Base-by-base conservation (phyloP, 495 filamentous ascomycete species). In the Penicillium herquei region DNA sequence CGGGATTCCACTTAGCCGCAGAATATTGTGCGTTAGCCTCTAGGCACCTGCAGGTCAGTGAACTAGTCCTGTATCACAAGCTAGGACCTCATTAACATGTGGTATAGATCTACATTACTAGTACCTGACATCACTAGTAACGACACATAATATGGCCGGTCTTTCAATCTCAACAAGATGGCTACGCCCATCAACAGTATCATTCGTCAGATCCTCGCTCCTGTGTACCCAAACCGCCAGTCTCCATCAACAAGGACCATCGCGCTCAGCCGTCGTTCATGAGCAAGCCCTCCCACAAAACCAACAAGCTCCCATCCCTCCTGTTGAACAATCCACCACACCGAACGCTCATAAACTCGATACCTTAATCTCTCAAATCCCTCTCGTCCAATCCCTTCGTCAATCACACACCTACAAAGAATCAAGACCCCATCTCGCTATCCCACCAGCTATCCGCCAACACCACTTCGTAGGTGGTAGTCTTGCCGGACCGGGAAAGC, bases 281-380 rank as follows among this genome's bases (percentile, higher is more conserved):
- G 63, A 68, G 31, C 65, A 62, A 49, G 65, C 65, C 37, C 52
- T 68, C 18, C 63, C 65, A 12, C 62, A 62, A 49, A 47, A 12
- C 31, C 65, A 66, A 33, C 54, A 55, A 47, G 56, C 33, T 5
- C 54, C 61, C n/a, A 39, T 33, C 7, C 10, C 31, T 37, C 57
- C 40, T 12, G 54, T 53, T 35, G 48, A 56, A 51, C 51, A 49
- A 17, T 17, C 17, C 1, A 43, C 16, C 26, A 48, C 51, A 51
- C 34, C 2, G 40, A 16, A 17, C 16, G 7, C 49, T 0, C 37
- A 32, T 10, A 51, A 33, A 35, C 46, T 91, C 57, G 85, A 96
- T 56, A 71, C 78, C 34, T 75, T 81, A 58, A 90, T 96, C 65
- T 78, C 82, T 56, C 79, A 74, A 52, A 89, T 94, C 68, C 90